Conservation (phyloP, 2,329 filamentous ascomycete species). For the Chaetomium sp. region DNA sequence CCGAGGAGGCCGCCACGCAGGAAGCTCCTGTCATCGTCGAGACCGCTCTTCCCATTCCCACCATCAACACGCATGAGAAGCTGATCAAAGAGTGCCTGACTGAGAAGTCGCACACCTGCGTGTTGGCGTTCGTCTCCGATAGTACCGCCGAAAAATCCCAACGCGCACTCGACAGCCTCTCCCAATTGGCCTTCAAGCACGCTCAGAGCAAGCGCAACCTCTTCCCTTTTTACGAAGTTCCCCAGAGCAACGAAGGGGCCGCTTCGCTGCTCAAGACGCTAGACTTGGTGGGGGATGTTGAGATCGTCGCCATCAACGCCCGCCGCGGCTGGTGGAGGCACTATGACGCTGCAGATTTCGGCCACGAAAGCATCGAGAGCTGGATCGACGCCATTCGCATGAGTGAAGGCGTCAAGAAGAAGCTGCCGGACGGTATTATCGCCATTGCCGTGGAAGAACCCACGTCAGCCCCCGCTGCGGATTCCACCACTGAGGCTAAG, state of each 20-base stretch:
- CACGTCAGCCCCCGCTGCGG: conserved; percentile 31
- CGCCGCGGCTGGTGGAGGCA: conserved; percentile 81
- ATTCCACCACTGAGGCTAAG: conserved; percentile 19
- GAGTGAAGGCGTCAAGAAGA: conserved; percentile 76
- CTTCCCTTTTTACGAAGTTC: conserved; percentile 78
- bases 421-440: conserved; percentile 57
- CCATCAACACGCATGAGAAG: conserved; percentile 56
- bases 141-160: conserved; percentile 45
- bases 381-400: conserved; percentile 92
- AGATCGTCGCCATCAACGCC: conserved; percentile 76
- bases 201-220: conserved; percentile 57
- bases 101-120: conserved; percentile 71
- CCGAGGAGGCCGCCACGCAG: conserved; percentile 35
- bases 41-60: conserved; percentile 55
- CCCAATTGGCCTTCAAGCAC: conserved; percentile 72
- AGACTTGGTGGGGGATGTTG: conserved; percentile 53
- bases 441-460: conserved; percentile 35
- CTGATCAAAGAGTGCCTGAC: conserved; percentile 67
- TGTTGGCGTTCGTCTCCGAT: conserved; percentile 65
- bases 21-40: conserved; percentile 44
- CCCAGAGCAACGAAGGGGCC: conserved; percentile 53
- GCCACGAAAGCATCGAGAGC: conserved; percentile 58
- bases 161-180: conserved; percentile 56
- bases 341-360: conserved; percentile 55
- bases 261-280: conserved; percentile 54